Evolutionary conservation across 1,139 yeast species (phyloP).

Genomic region (Debaryomycetaceae sp.): DNA sequence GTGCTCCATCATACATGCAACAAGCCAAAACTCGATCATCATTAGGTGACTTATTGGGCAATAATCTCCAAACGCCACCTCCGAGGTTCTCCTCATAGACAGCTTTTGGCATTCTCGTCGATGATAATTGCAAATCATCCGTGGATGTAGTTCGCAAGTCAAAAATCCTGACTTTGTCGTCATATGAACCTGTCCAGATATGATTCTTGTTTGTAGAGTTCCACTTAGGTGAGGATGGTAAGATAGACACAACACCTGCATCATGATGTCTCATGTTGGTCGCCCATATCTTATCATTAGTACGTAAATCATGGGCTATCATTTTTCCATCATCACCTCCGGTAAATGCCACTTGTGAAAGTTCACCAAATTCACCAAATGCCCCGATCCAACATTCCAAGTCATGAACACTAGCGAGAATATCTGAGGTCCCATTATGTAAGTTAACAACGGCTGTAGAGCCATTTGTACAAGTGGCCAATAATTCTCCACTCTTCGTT

Average conservation of each 20-base stretch:
- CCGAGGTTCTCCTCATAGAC: constrained; percentile 53
- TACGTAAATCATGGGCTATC: constrained; percentile 71
- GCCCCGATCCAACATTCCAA: constrained; percentile 90
- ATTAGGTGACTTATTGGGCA: constrained; percentile 50
- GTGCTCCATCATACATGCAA: constrained; percentile 95
- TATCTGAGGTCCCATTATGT: constrained; percentile 9
- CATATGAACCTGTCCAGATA: constrained; percentile 90
- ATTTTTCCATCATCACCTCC: constrained; percentile 89
- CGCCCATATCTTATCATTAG: constrained; percentile 46
- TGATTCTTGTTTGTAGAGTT: constrained; percentile 42
- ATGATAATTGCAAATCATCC: constrained; percentile 32
- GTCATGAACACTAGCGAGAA: constrained; percentile 42
- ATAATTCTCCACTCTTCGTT: constrained; percentile 21
- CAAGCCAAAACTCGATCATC: constrained; percentile 63
- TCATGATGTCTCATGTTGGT: constrained; percentile 60
- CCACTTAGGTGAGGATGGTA: constrained; percentile 46
- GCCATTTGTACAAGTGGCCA: constrained; percentile 64
- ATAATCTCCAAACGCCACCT: constrained; percentile 94
- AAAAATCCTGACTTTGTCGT: constrained; percentile 66
- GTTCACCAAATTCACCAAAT: constrained; percentile 57
- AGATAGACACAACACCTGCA: constrained; percentile 85
- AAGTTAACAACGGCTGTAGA: constrained; percentile 34
- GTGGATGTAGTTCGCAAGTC: constrained; percentile 62
- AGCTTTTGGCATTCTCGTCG: constrained; percentile 48
- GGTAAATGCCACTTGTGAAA: constrained; percentile 62